Conservation (phyloP, 2,329 filamentous ascomycete genomes). For the Alternaria viburni region DNA sequence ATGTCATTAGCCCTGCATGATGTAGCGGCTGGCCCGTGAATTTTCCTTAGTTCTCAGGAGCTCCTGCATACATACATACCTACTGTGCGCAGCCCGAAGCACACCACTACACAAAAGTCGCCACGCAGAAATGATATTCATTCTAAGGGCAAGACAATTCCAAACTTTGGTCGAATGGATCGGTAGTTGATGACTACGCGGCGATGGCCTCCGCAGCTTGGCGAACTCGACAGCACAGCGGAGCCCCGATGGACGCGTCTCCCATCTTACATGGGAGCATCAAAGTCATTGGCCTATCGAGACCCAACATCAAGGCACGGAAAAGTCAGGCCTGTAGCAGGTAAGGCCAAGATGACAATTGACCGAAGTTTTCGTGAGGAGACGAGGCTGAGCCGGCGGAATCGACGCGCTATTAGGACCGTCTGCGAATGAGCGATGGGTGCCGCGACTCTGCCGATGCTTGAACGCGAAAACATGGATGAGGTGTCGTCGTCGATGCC, state of each 20-base stretch:
- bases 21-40: not conserved
- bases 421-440: constrained; percentile 2
- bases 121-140: not conserved
- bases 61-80: not conserved
- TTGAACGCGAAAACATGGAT: not conserved
- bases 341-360: not conserved
- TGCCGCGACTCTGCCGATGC: constrained; percentile 3
- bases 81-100: not conserved
- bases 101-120: not conserved
- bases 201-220: not conserved
- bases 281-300: not conserved
- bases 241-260: not conserved
- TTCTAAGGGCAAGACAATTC: not conserved
- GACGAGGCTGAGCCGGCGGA: constrained; percentile 6
- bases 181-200: not conserved
- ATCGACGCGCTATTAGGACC: constrained; percentile 1
- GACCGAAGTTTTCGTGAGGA: not conserved
- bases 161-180: not conserved
- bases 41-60: not conserved
- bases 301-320: not conserved
- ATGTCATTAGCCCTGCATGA: not conserved
- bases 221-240: not conserved
- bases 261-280: not conserved
- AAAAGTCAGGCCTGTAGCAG: not conserved
- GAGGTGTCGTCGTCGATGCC: not conserved